Conservation (phyloP, 2,329 filamentous ascomycete genomes). For the Aspergillus sergii region DNA sequence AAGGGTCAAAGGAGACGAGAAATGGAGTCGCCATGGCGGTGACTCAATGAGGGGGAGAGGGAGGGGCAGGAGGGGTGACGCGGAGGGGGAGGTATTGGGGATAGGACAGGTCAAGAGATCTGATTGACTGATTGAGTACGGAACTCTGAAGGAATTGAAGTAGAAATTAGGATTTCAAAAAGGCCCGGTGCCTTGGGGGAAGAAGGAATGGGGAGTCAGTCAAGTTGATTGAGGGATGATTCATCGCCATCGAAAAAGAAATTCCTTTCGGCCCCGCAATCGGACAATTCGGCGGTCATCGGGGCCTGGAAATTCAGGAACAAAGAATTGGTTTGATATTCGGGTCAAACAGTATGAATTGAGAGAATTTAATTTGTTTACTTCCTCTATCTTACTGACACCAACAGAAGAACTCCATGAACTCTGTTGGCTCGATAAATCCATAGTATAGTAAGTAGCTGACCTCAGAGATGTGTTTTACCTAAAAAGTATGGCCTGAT, state of each 20-base stretch:
- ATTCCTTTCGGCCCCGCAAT: conserved; percentile 13
- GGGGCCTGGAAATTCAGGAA: neutral
- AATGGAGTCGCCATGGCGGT: conserved; percentile 45
- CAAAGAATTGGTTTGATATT: neutral
- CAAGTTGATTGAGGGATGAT: conserved; percentile 12
- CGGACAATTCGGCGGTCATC: neutral
- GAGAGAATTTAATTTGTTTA: neutral
- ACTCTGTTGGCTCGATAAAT: too few species aligned
- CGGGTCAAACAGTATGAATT: neutral
- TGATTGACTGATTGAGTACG: neutral
- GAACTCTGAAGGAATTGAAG: neutral
- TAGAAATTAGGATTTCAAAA: neutral
- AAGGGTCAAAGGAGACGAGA: conserved; percentile 45
- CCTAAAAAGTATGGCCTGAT: neutral
- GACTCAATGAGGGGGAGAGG: neutral
- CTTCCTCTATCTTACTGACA: neutral
- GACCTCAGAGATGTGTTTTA: neutral
- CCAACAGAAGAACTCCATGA: too few species aligned
- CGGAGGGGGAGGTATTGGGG: neutral
- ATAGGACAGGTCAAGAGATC: neutral
- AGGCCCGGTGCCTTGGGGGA: neutral
- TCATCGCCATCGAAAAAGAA: neutral
- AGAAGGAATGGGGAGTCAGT: neutral
- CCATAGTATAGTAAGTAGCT: neutral
- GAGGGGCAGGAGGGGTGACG: neutral